These are phyloP conservation scores for Thelonectria discophora DNA, from an alignment of 2,329 filamentous ascomycete species.

Conservation along the genomic window DNA sequence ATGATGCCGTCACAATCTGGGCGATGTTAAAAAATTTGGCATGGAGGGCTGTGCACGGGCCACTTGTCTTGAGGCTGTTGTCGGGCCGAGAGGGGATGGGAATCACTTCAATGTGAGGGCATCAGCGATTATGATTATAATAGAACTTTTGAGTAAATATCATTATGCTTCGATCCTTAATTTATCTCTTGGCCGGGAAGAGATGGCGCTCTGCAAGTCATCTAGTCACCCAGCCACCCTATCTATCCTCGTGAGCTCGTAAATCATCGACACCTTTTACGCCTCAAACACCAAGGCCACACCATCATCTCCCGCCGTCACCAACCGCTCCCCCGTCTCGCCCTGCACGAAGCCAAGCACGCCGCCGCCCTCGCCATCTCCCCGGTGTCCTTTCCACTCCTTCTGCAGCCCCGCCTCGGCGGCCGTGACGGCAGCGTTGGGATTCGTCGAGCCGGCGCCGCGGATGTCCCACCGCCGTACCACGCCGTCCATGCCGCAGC, in stretches of 20 bases:
- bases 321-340: conserved; percentile 74
- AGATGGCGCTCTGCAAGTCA: too few relatives aligned
- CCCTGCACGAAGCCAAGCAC: conserved; percentile 91
- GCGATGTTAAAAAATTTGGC: conserved; percentile 34
- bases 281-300: conserved; percentile 74
- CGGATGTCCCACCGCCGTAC: conserved; percentile 86
- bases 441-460: conserved; percentile 51
- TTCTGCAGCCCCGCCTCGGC: conserved; percentile 74
- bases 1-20: conserved; percentile 40
- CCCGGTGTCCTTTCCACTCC: conserved; percentile 91
- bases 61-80: conserved; percentile 14
- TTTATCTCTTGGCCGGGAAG: too few relatives aligned
- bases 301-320: conserved; percentile 92
- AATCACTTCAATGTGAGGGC: too few relatives aligned
- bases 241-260: conserved; percentile 39
- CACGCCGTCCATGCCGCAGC: conserved; percentile 90
- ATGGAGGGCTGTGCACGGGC: conserved; percentile 24
- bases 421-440: conserved; percentile 42
- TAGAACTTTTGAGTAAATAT: too few relatives aligned
- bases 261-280: conserved; percentile 30
- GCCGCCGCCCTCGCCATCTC: conserved; percentile 86
- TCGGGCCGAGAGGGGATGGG: not conserved
- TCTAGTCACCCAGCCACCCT: too few relatives aligned
- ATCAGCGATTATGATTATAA: too few relatives aligned
- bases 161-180: too few relatives aligned